These are phyloP conservation scores for Ramaria sp. DNA, from an alignment of 768 basidiomycete species.

Conservation along the genomic window DNA sequence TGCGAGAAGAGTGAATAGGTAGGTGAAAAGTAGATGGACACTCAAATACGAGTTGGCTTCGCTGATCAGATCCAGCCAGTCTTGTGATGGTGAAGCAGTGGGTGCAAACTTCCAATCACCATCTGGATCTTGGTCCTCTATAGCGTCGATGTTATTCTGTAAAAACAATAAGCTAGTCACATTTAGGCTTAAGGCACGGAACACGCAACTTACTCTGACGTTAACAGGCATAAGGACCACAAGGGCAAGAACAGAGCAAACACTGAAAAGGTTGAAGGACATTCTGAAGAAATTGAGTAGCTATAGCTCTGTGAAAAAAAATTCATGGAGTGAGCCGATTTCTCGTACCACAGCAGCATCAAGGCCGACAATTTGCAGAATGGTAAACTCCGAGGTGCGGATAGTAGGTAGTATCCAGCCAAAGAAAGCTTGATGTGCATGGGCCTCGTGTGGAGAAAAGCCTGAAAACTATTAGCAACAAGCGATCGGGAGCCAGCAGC, in stretches of 20 bases:
- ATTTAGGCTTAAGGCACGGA: background rate
- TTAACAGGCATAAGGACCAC: slow-evolving; percentile 92
- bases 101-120: slow-evolving; percentile 24
- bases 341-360: slow-evolving; percentile 87
- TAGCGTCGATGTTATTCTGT: slow-evolving; percentile 56
- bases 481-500: background rate
- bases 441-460: slow-evolving; percentile 90
- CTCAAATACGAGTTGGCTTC: slow-evolving; percentile 86
- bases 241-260: slow-evolving; percentile 73
- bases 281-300: slow-evolving; percentile 93
- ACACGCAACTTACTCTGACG: slow-evolving; percentile 53
- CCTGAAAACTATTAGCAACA: slow-evolving; percentile 32
- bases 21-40: slow-evolving; percentile 86
- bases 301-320: slow-evolving; percentile 27
- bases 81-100: slow-evolving; percentile 24
- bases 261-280: slow-evolving; percentile 83
- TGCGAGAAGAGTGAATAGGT: slow-evolving; percentile 81
- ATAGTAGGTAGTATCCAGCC: slow-evolving; percentile 96
- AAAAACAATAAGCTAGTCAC: background rate
- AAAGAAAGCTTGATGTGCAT: slow-evolving; percentile 78
- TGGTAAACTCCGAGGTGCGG: slow-evolving; percentile 79
- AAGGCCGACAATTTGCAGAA: slow-evolving; percentile 91
- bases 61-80: slow-evolving; percentile 84
- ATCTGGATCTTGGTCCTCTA: slow-evolving; percentile 32
- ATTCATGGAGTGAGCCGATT: background rate